Evolutionary conservation across 345 rosid species (phyloP).

Genomic region (Populus deltoides): DNA sequence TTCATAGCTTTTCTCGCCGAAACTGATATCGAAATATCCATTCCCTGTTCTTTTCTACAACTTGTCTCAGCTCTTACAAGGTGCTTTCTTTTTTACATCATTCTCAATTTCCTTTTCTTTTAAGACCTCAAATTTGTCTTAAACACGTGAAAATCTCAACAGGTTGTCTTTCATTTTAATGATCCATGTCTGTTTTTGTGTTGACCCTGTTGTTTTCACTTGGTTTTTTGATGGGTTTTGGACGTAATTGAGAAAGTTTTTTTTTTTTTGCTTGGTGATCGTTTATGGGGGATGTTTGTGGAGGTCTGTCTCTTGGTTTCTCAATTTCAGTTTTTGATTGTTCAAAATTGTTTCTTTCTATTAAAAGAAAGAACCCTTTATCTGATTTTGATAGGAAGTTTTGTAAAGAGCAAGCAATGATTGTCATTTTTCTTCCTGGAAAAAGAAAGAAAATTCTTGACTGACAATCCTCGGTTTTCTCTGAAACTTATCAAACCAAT

Average conservation of each 20-base stretch:
- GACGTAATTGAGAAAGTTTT: neutral
- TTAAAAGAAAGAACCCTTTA: constrained; percentile 16
- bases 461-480: constrained; percentile 2
- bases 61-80: constrained; percentile 26
- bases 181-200: constrained; percentile 10
- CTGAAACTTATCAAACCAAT: neutral
- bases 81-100: constrained; percentile 14
- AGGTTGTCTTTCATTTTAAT: constrained; percentile 22
- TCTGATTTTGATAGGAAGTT: constrained; percentile 13
- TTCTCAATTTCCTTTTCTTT: neutral
- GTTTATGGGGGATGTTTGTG: neutral
- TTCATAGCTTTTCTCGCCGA: constrained; percentile 32
- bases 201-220: constrained; percentile 6
- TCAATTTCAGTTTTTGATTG: constrained; percentile 9
- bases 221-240: neutral
- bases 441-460: constrained; percentile 3
- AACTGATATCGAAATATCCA: neutral
- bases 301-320: neutral
- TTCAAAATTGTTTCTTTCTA: neutral
- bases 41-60: constrained; percentile 8
- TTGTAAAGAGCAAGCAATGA: neutral
- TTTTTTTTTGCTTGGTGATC: neutral
- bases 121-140: neutral
- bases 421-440: neutral
- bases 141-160: constrained; percentile 19